A percentile compares a stretch with the other conserved stretches of the same genome.
phyloP scores from a whole-genome alignment of 2,329 filamentous ascomycete species.

The Colletotrichum navitas region DNA sequence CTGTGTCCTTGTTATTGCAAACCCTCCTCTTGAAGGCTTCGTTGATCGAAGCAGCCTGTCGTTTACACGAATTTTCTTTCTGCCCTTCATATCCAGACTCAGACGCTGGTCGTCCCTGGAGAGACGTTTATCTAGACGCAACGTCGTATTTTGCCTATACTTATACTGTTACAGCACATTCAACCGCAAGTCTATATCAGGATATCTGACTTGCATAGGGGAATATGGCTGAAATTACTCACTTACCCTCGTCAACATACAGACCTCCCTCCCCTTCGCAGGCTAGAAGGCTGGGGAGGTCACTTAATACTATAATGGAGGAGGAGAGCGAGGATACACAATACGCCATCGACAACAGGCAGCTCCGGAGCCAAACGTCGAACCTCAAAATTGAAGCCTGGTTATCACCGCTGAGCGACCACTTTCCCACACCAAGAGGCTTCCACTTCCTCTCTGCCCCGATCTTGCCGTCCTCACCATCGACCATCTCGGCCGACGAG shows the following conservation, averaged over 20 bases:
- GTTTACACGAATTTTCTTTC: constrained; percentile 48
- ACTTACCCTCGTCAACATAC: constrained; percentile 58
- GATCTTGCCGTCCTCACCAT: constrained; percentile 72
- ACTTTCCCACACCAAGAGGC: constrained; percentile 81
- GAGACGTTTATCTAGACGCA: constrained; percentile 27
- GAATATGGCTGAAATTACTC: constrained; percentile 62
- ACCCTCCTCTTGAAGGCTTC: constrained; percentile 51
- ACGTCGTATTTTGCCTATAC: constrained; percentile 38
- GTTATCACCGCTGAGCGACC: constrained; percentile 70
- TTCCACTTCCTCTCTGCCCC: constrained; percentile 74
- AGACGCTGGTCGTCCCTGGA: constrained; percentile 55
- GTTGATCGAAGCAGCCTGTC: constrained; percentile 61
- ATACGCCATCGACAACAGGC: constrained; percentile 43
- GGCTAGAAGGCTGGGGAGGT: constrained; percentile 65
- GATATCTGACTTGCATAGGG: constrained; percentile 49
- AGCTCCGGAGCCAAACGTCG: constrained; percentile 49
- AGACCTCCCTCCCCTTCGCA: constrained; percentile 65
- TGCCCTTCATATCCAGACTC: constrained; percentile 25
- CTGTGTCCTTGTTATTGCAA: constrained; percentile 32
- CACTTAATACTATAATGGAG: constrained; percentile 76
- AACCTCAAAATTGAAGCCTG: constrained; percentile 68
- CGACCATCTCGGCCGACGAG: constrained; percentile 65
- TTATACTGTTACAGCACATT: constrained; percentile 29
- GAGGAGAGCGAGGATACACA: constrained; percentile 58
- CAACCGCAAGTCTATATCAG: constrained; percentile 39